A percentile compares a stretch with the other conserved stretches of the same genome.
phyloP scores from a whole-genome alignment of 2,329 filamentous ascomycete genomes.

The Alternaria triticina region DNA sequence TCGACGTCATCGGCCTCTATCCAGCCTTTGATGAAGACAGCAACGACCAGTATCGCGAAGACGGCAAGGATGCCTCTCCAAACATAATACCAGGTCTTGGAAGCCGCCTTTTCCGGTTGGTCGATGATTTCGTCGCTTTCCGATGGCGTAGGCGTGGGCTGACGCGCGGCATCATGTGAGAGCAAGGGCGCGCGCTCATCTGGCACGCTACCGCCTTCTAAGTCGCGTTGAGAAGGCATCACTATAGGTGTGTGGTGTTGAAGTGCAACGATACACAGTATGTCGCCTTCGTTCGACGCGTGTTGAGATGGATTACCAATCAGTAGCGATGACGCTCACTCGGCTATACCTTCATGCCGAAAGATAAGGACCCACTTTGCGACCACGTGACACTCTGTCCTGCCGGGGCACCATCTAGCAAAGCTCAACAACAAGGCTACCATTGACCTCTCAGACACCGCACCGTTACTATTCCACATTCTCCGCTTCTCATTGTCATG shows the following conservation, averaged over 20 bases:
- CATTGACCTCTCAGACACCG: neutral
- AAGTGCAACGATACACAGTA: neutral
- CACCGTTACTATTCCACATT: neutral
- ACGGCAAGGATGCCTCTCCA: conserved; percentile 25
- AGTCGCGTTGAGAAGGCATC: conserved; percentile 21
- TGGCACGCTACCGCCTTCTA: conserved; percentile 3
- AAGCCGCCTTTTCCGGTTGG: conserved; percentile 17
- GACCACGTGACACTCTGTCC: neutral
- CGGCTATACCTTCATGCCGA: neutral
- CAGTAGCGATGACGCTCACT: conserved; percentile 7
- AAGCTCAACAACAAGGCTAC: accelerated
- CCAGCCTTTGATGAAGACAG: conserved; percentile 35
- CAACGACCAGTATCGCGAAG: conserved; percentile 18
- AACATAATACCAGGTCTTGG: conserved; percentile 23
- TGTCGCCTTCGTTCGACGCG: neutral
- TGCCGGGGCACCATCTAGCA: neutral
- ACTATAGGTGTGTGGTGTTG: neutral
- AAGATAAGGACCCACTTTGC: neutral
- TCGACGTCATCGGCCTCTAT: conserved; percentile 37
- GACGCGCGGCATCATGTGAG: conserved; percentile 6
- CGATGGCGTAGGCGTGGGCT: neutral
- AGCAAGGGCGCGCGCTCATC: conserved; percentile 35
- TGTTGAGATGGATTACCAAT: conserved; percentile 7
- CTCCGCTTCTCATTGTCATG: neutral
- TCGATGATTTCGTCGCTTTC: conserved; percentile 11